Conservation (phyloP, 257 asterid genomes). For the Marsdenia floribunda region DNA sequence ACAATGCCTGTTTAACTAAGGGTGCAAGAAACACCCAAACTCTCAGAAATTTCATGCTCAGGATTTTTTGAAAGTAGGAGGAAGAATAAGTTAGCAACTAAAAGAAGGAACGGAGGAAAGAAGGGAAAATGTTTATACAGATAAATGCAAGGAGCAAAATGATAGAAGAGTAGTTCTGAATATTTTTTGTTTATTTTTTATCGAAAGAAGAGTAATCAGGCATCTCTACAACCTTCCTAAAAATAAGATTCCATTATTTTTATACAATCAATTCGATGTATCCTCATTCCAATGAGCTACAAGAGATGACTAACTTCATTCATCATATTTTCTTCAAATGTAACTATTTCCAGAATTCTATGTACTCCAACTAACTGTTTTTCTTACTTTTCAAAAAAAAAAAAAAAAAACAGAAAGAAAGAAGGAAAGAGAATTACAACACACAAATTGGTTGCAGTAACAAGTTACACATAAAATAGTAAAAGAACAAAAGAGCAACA, state of each 20-base stretch:
- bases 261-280: neutral
- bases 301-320: neutral
- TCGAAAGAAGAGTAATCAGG: neutral
- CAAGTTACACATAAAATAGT: neutral
- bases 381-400: neutral
- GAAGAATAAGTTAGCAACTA: neutral
- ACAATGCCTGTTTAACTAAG: neutral
- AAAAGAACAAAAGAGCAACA: neutral
- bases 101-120: neutral
- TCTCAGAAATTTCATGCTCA: neutral
- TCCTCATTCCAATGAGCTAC: neutral
- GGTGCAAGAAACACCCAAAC: neutral
- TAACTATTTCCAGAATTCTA: neutral
- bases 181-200: neutral
- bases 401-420: neutral
- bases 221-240: neutral
- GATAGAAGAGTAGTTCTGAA: neutral
- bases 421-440: too few species aligned
- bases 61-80: neutral
- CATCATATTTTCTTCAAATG: neutral
- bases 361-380: neutral
- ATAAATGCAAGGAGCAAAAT: neutral
- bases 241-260: neutral
- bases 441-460: neutral
- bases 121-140: neutral